These are phyloP conservation scores for Solanum chmielewskii DNA, from an alignment of 257 asterid genomes.

Conservation along the genomic window DNA sequence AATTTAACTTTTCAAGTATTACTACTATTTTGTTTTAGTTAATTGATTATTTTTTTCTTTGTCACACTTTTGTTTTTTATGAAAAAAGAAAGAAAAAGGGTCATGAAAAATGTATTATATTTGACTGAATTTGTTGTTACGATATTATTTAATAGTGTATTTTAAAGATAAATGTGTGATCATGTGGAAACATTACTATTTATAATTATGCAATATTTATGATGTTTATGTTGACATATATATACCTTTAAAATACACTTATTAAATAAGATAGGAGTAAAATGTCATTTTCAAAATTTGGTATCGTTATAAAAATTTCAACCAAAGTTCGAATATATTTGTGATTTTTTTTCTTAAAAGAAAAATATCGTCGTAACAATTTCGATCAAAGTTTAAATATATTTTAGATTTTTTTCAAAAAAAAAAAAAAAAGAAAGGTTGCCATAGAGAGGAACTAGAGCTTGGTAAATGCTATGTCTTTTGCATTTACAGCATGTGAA, in stretches of 20 bases:
- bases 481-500: not conserved
- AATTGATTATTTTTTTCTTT: not conserved
- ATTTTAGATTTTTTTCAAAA: too few species aligned
- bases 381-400: too few species aligned
- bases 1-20: not conserved
- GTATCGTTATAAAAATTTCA: too few species aligned
- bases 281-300: too few species aligned
- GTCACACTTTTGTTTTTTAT: not conserved
- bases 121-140: too few species aligned
- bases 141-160: too few species aligned
- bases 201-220: too few species aligned
- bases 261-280: rapidly evolving
- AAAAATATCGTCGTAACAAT: too few species aligned
- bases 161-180: rapidly evolving
- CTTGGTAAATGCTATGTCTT: not conserved
- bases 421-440: not conserved
- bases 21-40: not conserved
- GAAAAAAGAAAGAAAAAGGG: not conserved
- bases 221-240: too few species aligned
- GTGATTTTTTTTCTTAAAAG: too few species aligned
- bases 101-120: rapidly evolving
- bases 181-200: rapidly evolving
- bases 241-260: too few species aligned
- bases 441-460: not conserved
- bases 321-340: too few species aligned